phyloP scores from a whole-genome alignment of 1,284 basidiomycete species.

The Pseudozyma pruni region DNA sequence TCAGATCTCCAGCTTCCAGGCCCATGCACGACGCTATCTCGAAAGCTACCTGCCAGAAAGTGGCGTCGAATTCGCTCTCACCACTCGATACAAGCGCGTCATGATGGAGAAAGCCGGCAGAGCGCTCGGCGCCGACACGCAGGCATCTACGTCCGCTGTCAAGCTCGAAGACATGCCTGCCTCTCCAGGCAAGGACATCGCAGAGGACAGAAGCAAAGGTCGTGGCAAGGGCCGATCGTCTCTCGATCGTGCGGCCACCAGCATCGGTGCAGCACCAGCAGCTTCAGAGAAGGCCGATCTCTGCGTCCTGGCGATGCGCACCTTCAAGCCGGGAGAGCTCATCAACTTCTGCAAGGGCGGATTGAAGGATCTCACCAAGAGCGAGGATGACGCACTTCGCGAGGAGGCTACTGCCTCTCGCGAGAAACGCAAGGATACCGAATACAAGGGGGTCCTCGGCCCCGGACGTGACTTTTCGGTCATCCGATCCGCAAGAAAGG shows the following conservation, averaged over 20 bases:
- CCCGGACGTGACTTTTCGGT: conserved; percentile 84
- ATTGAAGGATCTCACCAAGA: conserved; percentile 66
- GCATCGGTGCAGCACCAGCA: conserved; percentile 40
- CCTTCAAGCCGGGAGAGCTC: conserved; percentile 77
- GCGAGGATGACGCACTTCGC: conserved; percentile 67
- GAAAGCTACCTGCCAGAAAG: conserved; percentile 65
- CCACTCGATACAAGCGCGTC: conserved; percentile 60
- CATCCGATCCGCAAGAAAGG: conserved; percentile 86
- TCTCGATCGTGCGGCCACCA: conserved; percentile 43
- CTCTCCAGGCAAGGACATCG: conserved; percentile 9
- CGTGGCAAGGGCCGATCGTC: conserved; percentile 41
- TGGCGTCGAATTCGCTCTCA: conserved; percentile 65
- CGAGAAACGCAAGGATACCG: conserved; percentile 46
- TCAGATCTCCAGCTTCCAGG: conserved; percentile 48
- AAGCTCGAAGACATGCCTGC: conserved; percentile 25
- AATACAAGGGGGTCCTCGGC: conserved; percentile 73
- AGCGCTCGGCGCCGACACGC: conserved; percentile 12
- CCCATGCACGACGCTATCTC: conserved; percentile 63
- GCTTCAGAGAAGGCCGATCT: conserved; percentile 82
- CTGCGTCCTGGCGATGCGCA: conserved; percentile 84
- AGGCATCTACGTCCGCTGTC: conserved; percentile 20
- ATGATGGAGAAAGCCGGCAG: conserved; percentile 47
- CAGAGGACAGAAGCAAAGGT: conserved; percentile 26
- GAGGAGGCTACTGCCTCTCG: conserved; percentile 78
- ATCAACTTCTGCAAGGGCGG: conserved; percentile 78